Evolutionary conservation across 805 yeast genomes (phyloP), one percentile per base, ranked within the genome.

Genomic region (Pichia scutulata): DNA sequence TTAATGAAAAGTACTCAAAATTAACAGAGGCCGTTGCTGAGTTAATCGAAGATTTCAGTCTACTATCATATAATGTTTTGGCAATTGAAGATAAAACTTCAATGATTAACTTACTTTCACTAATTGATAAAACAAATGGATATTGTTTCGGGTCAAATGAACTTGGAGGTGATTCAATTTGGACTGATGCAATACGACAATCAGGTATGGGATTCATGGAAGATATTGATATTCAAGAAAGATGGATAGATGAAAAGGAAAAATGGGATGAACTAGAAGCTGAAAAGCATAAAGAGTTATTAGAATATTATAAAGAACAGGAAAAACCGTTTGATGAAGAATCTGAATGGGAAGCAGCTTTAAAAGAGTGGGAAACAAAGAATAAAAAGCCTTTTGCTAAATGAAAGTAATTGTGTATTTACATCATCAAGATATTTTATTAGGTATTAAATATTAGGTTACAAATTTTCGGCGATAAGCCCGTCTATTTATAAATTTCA

Each of bases 121-220:
- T 80, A 2, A 80, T 93, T 10, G 99, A 93, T 62, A 90, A 86
- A 63, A 92, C 97, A 2, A 87, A 84, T 59, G 99, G 99, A 0
- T 93, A 93, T 63, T 77, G 86, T 57, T 89, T 88, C 70, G 99
- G 99, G 0, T 73, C 90, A 1, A 86, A 89, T 28, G 99, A 93
- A 58, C 75, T 92, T 8, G 96, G 97, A 2, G 99, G 98, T n/a
- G 99, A 93, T 62, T 80, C 92, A 0, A 81, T 93, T 2, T 93
- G 99, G 99, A 86, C 89, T n/a, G 96, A 92, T 58, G 96, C 97
- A 0, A 78, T 92, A 0, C 75, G 98, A 55, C 88, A 86, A 48
- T 65, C 69, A 4, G 83, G 90, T 39, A 48, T 62, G 57, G 81
- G 86, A 12, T 66, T 73, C 43, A 65, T 74, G 42, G 80, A 71